Base-by-base conservation (phyloP, 306 rosid genomes). In the Pyrus communis region DNA sequence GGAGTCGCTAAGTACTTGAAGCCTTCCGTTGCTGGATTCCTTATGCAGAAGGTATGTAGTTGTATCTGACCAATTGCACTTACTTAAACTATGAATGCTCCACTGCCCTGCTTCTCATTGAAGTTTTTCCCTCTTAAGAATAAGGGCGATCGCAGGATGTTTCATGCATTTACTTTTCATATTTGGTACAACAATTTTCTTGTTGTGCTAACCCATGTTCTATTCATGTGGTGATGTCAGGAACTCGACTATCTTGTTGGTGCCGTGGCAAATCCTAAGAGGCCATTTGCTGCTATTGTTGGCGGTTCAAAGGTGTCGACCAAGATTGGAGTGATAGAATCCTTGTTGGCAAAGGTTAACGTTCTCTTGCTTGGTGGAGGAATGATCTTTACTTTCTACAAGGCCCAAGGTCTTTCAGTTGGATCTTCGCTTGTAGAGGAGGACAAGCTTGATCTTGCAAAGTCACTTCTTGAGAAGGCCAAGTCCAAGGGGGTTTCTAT, bases 281-380 rank as follows among this genome's bases (percentile, higher is more conserved):
- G 85, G 54, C 98, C 98, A 61, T 94, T 94, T 82, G 95, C 98
- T 59, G 98, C 98, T 28, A 89, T 92, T 80, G 93, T 94, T 40
- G 98, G 98, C 55, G 98, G 98, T 25, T 19, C 98, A 9, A 94
- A 94, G 95, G 98, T 94, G 78, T 94, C 98, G 14, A 51, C 91
- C 75, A 94, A 94, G 91, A 94, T 94, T 77, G 96, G 92, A 77
- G 98, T 94, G 51, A 92, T 94, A 15, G 98, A 94, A 68, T 92
- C 98, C 55, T 85, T 94, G 85, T 86, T 94, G 90, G 93, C 14
- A 75, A 92, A 85, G 73, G 98, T 94, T 65, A 77, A 94, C 73
- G 38, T 89, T 83, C 96, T 94, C 66, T 63, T 94, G 42, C 83
- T 94, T 57, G 98, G 98, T 75, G 98, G 98, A 73, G 98, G 92